These are phyloP conservation scores for Vaccinium myrtillus DNA, from an alignment of 148 eudicot genomes.

Conservation along the genomic window DNA sequence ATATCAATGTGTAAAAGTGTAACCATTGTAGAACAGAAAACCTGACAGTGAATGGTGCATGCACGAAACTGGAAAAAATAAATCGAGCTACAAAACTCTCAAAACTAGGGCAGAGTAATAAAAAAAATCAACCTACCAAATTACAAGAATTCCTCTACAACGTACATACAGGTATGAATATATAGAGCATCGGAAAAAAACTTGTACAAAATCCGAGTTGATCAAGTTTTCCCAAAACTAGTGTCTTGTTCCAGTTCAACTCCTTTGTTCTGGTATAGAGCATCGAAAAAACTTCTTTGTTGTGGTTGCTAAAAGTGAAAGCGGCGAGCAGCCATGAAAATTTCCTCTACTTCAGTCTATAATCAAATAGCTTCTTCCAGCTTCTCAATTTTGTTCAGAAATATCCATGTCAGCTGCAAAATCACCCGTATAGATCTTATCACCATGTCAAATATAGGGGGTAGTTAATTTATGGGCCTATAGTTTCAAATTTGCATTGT, in stretches of 20 bases:
- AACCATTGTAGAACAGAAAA: not conserved
- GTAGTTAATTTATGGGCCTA: not conserved
- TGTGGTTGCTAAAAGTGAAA: not conserved
- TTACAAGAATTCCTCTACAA: not conserved
- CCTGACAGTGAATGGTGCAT: not conserved
- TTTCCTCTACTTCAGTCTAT: slow-evolving; percentile 13
- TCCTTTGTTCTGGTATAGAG: no score
- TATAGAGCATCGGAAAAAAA: not conserved
- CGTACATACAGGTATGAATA: not conserved
- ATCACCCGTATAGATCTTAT: not conserved
- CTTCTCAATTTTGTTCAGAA: slow-evolving; percentile 82
- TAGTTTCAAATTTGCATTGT: not conserved
- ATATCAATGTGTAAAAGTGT: not conserved
- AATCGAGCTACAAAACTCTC: not conserved
- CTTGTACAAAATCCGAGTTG: not conserved
- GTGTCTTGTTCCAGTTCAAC: no score
- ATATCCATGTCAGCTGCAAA: slow-evolving; percentile 75
- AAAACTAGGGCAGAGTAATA: not conserved
- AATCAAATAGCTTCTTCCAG: slow-evolving; percentile 54
- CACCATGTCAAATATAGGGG: not conserved
- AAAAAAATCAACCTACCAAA: not conserved
- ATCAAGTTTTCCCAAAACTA: not conserved
- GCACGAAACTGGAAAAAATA: not conserved
- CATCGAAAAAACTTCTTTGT: not conserved
- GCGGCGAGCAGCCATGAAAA: not conserved